phyloP scores from a whole-genome alignment of 257 asterid species.

The Ajuga chamaepitys region DNA sequence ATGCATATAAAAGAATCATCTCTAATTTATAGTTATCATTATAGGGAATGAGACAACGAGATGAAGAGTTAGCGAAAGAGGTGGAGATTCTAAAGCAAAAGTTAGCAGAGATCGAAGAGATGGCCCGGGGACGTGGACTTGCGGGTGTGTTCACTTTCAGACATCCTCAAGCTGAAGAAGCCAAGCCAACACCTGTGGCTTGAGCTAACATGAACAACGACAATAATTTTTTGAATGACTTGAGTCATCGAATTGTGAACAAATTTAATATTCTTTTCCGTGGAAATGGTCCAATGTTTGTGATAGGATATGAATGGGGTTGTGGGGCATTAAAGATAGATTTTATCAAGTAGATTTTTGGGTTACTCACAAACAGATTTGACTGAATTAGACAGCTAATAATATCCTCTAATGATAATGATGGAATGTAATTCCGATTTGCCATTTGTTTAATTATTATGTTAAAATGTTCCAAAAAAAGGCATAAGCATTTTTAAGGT shows the following conservation, averaged over 20 bases:
- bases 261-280: too few species aligned
- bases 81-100: constrained; percentile 53
- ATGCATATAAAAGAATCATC: background rate
- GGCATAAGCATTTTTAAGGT: background rate
- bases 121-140: constrained; percentile 40
- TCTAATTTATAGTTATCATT: background rate
- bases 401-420: background rate
- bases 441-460: background rate
- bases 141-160: constrained; percentile 37
- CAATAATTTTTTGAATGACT: constrained; percentile 6
- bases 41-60: constrained; percentile 59
- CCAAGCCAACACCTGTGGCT: constrained; percentile 33
- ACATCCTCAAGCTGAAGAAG: constrained; percentile 23
- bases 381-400: too few species aligned
- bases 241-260: too few species aligned
- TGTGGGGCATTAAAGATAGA: too few species aligned
- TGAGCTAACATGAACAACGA: constrained; percentile 20
- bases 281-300: too few species aligned
- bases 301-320: too few species aligned
- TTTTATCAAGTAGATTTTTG: too few species aligned
- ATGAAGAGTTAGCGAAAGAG: constrained; percentile 58
- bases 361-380: too few species aligned
- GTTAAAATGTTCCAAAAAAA: background rate
- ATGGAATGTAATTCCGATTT: constrained; percentile 2
- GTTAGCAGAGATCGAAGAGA: constrained; percentile 50